These are phyloP conservation scores for Rhizophagus clarus DNA, from an alignment of 192 early-diverging fungal species.

Conservation along the genomic window DNA sequence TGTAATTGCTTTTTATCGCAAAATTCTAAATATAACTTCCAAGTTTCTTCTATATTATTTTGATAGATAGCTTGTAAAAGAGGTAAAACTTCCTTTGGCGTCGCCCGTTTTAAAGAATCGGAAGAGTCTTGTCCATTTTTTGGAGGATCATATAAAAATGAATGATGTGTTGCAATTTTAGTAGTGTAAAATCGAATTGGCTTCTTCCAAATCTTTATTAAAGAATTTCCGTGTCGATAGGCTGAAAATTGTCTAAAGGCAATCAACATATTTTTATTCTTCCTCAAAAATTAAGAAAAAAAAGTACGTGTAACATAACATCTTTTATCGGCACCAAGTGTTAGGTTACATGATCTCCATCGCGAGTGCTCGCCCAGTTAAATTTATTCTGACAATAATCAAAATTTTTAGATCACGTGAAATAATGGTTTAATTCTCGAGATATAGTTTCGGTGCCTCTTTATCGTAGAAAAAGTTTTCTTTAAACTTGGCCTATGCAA, in stretches of 20 bases:
- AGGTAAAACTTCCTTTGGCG: conserved; percentile 13
- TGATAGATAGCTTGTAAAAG: neutral
- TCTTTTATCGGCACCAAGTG: no score
- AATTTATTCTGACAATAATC: no score
- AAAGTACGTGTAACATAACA: no score
- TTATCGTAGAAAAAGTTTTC: no score
- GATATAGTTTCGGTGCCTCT: no score
- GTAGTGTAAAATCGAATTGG: neutral
- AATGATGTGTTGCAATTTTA: neutral
- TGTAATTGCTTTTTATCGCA: neutral
- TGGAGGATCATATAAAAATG: conserved; percentile 14
- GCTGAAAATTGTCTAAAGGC: neutral
- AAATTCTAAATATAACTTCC: conserved; percentile 1
- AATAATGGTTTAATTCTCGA: no score
- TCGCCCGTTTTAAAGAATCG: neutral
- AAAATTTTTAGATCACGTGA: no score
- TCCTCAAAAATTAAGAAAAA: neutral
- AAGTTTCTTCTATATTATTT: neutral
- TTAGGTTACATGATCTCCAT: no score
- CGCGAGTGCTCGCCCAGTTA: no score
- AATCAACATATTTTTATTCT: neutral
- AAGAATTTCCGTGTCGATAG: neutral
- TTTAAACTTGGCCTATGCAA: no score
- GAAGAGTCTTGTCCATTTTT: neutral
- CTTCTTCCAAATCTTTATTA: neutral